phyloP scores from a whole-genome alignment of 345 rosid genomes.

The Eucalyptus marginata region DNA sequence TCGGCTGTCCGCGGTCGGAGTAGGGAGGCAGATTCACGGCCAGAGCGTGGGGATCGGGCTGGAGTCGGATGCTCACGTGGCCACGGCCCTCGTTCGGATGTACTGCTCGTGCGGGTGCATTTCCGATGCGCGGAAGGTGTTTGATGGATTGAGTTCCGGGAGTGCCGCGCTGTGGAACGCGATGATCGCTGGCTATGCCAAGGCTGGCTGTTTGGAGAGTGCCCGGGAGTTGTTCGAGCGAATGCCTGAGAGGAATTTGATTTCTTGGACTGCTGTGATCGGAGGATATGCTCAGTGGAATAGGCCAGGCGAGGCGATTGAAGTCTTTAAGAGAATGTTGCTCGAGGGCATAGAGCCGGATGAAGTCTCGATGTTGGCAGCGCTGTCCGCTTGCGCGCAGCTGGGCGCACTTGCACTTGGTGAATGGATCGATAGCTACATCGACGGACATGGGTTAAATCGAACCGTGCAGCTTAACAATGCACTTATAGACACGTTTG shows the following conservation, averaged over 20 bases:
- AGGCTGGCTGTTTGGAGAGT: slow-evolving; percentile 27
- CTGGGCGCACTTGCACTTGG: slow-evolving; percentile 53
- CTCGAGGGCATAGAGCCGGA: slow-evolving; percentile 51
- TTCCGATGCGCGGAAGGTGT: slow-evolving; percentile 44
- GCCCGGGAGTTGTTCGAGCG: slow-evolving; percentile 34
- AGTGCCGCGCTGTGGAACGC: slow-evolving; percentile 54
- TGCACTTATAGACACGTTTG: slow-evolving; percentile 63
- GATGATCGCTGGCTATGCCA: slow-evolving; percentile 37
- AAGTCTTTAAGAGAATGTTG: slow-evolving; percentile 44
- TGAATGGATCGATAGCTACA: slow-evolving; percentile 41
- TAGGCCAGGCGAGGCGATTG: slow-evolving; percentile 35
- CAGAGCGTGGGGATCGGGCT: slow-evolving; percentile 40
- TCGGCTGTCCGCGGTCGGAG: slow-evolving; percentile 10
- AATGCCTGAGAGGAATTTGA: slow-evolving; percentile 44
- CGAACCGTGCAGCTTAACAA: slow-evolving; percentile 32
- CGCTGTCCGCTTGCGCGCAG: slow-evolving; percentile 62
- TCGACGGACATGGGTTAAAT: slow-evolving; percentile 15
- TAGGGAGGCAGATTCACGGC: slow-evolving; percentile 48
- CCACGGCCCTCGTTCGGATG: slow-evolving; percentile 46
- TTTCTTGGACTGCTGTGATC: slow-evolving; percentile 70
- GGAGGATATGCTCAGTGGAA: slow-evolving; percentile 45
- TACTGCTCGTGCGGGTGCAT: slow-evolving; percentile 15
- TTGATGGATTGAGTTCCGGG: slow-evolving; percentile 21
- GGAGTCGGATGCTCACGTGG: slow-evolving; percentile 22
- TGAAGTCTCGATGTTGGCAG: slow-evolving; percentile 49